Conservation (phyloP, 139 green algal genomes). For the Yamagishiella unicocca region DNA sequence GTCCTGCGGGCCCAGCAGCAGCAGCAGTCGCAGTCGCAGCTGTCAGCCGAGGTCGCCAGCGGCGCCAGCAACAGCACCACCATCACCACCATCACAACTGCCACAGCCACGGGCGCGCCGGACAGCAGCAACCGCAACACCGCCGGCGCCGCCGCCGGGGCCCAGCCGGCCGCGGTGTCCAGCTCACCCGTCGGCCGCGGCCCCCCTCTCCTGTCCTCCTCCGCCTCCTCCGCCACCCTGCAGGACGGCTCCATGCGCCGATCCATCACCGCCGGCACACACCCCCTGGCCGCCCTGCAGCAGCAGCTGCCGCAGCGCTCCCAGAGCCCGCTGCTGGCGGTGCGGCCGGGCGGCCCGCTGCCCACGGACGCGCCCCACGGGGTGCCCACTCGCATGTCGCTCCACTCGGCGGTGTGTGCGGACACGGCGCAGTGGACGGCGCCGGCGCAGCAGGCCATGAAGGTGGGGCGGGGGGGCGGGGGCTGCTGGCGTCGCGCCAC, state of each 20-base stretch:
- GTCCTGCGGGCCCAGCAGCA: no score
- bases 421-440: constrained; percentile 2
- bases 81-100: not conserved
- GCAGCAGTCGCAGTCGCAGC: not conserved
- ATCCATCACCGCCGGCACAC: not conserved
- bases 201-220: not conserved
- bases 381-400: constrained; percentile 17
- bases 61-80: not conserved
- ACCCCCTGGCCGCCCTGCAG: not conserved
- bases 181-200: not conserved
- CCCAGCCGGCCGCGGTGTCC: not conserved
- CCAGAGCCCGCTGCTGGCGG: not conserved
- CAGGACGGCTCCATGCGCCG: not conserved
- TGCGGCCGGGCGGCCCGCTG: not conserved
- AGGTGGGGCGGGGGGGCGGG: not conserved
- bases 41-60: not conserved
- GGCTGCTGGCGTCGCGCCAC: no score
- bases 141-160: not conserved
- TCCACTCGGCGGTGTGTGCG: not conserved
- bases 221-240: not conserved
- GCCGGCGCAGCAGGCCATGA: constrained; percentile 1
- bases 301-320: not conserved
- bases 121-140: not conserved
- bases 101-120: not conserved
- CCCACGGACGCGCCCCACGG: not conserved